Evolutionary conservation across 176 grass and related monocot genomes (phyloP).

Genomic region (Echinochloa phyllopogon): DNA sequence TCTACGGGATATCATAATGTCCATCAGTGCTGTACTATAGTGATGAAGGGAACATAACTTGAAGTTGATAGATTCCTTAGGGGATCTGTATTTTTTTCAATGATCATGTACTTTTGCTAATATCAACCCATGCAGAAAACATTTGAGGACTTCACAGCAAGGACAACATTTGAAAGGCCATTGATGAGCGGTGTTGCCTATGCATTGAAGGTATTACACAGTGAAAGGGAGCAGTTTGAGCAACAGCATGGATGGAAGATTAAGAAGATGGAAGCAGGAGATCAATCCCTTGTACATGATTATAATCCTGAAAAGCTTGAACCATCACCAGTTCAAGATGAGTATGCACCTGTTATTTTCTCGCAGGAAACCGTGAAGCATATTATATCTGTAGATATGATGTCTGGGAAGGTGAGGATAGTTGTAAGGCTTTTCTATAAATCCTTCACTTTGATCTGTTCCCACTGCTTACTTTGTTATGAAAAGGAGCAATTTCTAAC

Average conservation of each 20-base stretch:
- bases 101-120: background rate
- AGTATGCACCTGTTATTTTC: constrained; percentile 89
- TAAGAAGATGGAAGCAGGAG: constrained; percentile 79
- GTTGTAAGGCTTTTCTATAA: background rate
- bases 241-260: constrained; percentile 73
- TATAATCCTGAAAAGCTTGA: constrained; percentile 73
- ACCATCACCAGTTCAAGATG: constrained; percentile 71
- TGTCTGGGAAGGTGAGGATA: constrained; percentile 78
- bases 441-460: constrained; percentile 6
- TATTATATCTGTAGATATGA: constrained; percentile 86
- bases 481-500: background rate
- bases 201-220: constrained; percentile 74
- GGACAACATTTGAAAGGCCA: constrained; percentile 86
- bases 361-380: constrained; percentile 88
- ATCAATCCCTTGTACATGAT: constrained; percentile 69
- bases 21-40: background rate
- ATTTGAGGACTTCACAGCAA: constrained; percentile 77
- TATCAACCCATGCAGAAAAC: constrained; percentile 59
- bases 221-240: constrained; percentile 71
- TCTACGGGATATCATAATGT: background rate
- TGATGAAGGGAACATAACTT: background rate
- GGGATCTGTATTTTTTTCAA: background rate
- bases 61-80: background rate
- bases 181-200: constrained; percentile 83
- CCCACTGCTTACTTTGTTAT: background rate